phyloP scores from a whole-genome alignment of 495 filamentous ascomycete species.

The Evernia prunastri region DNA sequence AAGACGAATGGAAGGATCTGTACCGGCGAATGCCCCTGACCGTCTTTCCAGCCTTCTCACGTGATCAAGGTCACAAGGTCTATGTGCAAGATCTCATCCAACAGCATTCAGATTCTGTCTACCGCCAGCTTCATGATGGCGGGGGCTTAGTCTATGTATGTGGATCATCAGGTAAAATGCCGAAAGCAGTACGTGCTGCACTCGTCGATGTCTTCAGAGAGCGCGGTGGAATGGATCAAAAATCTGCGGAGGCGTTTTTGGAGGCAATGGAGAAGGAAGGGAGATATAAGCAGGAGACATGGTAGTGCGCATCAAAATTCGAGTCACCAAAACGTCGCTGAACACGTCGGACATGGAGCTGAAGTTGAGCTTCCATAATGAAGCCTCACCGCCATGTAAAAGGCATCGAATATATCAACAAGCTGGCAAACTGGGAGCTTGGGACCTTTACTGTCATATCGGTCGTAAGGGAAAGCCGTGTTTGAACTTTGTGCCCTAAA shows the following conservation, averaged over 20 bases:
- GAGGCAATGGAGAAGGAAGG: slow-evolving; percentile 59
- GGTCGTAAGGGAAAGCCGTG: too few relatives aligned
- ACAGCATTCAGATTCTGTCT: slow-evolving; percentile 51
- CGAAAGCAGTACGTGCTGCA: slow-evolving; percentile 75
- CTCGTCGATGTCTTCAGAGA: slow-evolving; percentile 62
- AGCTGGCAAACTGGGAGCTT: too few relatives aligned
- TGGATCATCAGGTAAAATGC: slow-evolving; percentile 81
- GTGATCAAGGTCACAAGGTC: slow-evolving; percentile 65
- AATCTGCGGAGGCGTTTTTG: slow-evolving; percentile 53
- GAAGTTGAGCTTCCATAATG: too few relatives aligned
- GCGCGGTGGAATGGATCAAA: slow-evolving; percentile 35
- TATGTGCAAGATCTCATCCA: slow-evolving; percentile 88
- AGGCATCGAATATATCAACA: too few relatives aligned
- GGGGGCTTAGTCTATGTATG: slow-evolving; percentile 67
- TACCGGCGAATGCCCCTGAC: slow-evolving; percentile 35
- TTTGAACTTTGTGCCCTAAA: too few relatives aligned
- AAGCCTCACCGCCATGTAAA: too few relatives aligned
- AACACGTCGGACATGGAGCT: too few relatives aligned
- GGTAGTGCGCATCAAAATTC: slow-evolving; percentile 31
- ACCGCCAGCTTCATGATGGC: slow-evolving; percentile 46
- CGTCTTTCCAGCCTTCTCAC: slow-evolving; percentile 76
- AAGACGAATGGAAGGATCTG: slow-evolving; percentile 59
- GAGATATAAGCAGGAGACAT: slow-evolving; percentile 74
- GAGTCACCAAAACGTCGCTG: not conserved
- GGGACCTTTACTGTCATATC: too few relatives aligned